Conservation (phyloP, 1,139 yeast genomes). For the Nakaseomyces kungkrabaensis region DNA sequence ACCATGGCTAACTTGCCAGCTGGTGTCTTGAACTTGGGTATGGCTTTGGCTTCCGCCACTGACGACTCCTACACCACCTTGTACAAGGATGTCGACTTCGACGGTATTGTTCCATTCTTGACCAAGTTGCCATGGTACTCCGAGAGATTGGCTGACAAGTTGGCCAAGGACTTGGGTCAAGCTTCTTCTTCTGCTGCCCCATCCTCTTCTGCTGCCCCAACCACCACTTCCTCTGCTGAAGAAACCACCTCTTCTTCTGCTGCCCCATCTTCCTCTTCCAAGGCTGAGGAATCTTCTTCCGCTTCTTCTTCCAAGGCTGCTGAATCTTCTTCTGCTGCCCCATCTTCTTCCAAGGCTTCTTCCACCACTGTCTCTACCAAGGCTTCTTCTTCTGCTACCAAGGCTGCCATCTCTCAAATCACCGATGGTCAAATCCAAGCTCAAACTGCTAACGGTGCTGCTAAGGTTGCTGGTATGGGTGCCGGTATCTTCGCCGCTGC, state of each 20-base stretch:
- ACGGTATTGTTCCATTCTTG: constrained; percentile 26
- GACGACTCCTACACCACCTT: constrained; percentile 23
- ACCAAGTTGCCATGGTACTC: constrained; percentile 23
- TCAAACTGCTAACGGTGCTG: constrained; percentile 6
- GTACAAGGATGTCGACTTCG: constrained; percentile 21
- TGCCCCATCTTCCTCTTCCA: not conserved
- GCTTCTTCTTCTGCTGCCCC: constrained; percentile 1
- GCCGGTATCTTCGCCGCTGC: constrained; percentile 5
- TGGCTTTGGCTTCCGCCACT: too few relatives aligned
- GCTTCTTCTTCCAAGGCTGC: constrained; percentile 5
- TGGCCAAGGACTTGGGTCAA: constrained; percentile 7
- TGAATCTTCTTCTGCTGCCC: too few relatives aligned
- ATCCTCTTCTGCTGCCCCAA: constrained; percentile 10
- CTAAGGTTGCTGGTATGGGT: constrained; percentile 4
- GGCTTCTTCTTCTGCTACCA: too few relatives aligned
- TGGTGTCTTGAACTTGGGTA: constrained; percentile 15
- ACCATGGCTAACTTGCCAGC: constrained; percentile 24
- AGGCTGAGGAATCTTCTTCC: constrained; percentile 5
- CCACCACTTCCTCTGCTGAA: not conserved
- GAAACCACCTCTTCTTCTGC: constrained; percentile 8
- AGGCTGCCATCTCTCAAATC: not conserved
- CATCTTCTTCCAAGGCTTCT: too few relatives aligned
- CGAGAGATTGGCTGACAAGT: not conserved
- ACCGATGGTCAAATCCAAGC: constrained; percentile 6
- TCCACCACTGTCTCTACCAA: too few relatives aligned